Evolutionary conservation across 2,329 filamentous ascomycete genomes (phyloP), one percentile per base, ranked within the genome.

Genomic region (Aspergillus sojae): DNA sequence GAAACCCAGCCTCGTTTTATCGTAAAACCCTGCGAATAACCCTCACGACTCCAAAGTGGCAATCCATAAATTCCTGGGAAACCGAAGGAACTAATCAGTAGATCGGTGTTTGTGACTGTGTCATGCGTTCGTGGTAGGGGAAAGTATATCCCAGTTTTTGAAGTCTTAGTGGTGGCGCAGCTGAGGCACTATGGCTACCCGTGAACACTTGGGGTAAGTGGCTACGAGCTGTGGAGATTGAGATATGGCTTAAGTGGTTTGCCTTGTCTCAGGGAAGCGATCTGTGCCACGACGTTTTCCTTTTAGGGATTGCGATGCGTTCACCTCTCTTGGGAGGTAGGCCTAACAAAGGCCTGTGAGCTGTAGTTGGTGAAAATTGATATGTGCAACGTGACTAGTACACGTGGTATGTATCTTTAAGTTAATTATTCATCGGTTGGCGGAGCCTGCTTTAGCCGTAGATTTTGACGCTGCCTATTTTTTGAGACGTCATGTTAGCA

Each of bases 401-500:
- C 52, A 55, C 52, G 52, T 39, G 52, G 32, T 39, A 36, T 26
- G 32, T 39, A 36, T 26, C 11, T 39, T 39, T 16, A 10, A 26
- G 32, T 21, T 55, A 39, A 39, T 23, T 26, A 48, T 26, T 48
- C n/a, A 55, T 39, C 34, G 11, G 32, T 54, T 10, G 50, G 6
- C 19, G 16, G 23, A n/a, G 11, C 23, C 16, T 26, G 21, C 36
- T 52, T 54, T 55, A 55, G 52, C 52, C 30, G 58, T 70, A 70
- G 45, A 70, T 60, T 60, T 70, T 70, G 61, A 70, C 67, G 21
- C 65, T 66, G 48, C 68, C 68, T 70, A 52, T 32, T 32, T 11
- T n/a, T 50, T 11, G 16, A 58, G 16, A 26, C 28, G 56, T 58
- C 28, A 39, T 46, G 43, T 54, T 39, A 62, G 46, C 41, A 34